A percentile compares a stretch with the other conserved stretches of the same genome.
Evolutionary conservation across 352 stramenopile species (phyloP).

Genomic region (Elongisporangium anandrum): DNA sequence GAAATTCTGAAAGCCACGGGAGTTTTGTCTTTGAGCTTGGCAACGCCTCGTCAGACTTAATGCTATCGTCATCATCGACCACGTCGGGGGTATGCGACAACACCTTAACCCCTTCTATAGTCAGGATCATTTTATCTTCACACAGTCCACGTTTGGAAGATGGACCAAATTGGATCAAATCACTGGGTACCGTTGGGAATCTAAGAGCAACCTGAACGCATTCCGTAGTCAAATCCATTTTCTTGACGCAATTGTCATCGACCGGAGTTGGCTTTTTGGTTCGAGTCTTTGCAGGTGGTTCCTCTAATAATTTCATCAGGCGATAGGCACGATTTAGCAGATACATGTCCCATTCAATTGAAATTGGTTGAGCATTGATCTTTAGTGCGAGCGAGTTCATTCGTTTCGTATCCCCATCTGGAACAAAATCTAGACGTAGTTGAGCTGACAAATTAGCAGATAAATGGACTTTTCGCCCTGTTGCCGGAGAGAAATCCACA

Average conservation of each 20-base stretch:
- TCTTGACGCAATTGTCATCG: slow-evolving; percentile 35
- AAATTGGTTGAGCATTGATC: slow-evolving; percentile 66
- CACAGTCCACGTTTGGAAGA: slow-evolving; percentile 77
- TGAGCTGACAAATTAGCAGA: slow-evolving; percentile 65
- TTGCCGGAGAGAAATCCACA: slow-evolving; percentile 51
- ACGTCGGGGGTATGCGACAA: slow-evolving; percentile 15
- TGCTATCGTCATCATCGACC: slow-evolving; percentile 6
- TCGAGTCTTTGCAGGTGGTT: slow-evolving; percentile 24
- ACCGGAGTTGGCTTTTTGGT: slow-evolving; percentile 3
- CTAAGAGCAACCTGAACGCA: slow-evolving; percentile 66
- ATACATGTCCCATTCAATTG: slow-evolving; percentile 87
- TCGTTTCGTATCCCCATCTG: slow-evolving; percentile 17
- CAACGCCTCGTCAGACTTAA: background rate
- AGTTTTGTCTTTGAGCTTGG: slow-evolving; percentile 14
- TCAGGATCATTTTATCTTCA: slow-evolving; percentile 75
- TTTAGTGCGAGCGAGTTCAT: slow-evolving; percentile 49
- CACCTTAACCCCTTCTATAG: slow-evolving; percentile 60
- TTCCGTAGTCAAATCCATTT: slow-evolving; percentile 66
- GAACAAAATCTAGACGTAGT: slow-evolving; percentile 54
- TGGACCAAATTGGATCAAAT: slow-evolving; percentile 74
- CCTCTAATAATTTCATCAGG: slow-evolving; percentile 69
- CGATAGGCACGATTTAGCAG: slow-evolving; percentile 73
- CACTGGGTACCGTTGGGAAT: slow-evolving; percentile 83
- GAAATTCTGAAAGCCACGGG: slow-evolving; percentile 70
- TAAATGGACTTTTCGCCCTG: slow-evolving; percentile 53